A percentile compares a stretch with the other conserved stretches of the same genome.
Evolutionary conservation across 1,284 basidiomycete species (phyloP).

Genomic region (Cryptococcus neoformans): DNA sequence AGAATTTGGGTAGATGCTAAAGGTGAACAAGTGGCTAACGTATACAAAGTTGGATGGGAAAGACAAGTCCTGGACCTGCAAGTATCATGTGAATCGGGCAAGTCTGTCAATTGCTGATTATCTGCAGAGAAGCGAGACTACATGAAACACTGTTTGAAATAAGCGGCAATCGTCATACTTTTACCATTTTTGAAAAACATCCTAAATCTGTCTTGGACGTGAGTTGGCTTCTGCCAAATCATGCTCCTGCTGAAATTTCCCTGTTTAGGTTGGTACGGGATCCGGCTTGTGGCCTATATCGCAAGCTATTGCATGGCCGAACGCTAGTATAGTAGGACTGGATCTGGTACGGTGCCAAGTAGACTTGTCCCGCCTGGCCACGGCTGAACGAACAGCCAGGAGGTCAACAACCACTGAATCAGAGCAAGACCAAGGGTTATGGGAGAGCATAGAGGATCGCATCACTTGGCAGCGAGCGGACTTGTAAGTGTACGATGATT

Average conservation of each 20-base stretch:
- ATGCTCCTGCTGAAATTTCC: too few species aligned
- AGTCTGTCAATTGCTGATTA: background rate
- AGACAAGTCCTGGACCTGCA: conserved; percentile 42
- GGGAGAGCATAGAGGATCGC: conserved; percentile 34
- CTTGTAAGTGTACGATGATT: conserved; percentile 35
- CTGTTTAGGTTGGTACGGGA: conserved; percentile 41
- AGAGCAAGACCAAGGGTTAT: conserved; percentile 24
- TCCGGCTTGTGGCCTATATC: conserved; percentile 46
- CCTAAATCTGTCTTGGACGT: conserved; percentile 44
- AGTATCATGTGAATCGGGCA: conserved; percentile 4
- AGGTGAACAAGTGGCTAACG: conserved; percentile 13
- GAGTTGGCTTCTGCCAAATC: conserved; percentile 8
- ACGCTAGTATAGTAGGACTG: conserved; percentile 39
- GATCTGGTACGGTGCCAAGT: conserved; percentile 42
- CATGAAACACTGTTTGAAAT: conserved; percentile 44
- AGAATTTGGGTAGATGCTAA: conserved; percentile 17
- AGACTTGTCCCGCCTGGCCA: conserved; percentile 27
- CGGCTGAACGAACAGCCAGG: conserved; percentile 19
- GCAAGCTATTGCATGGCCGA: conserved; percentile 39
- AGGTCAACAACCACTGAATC: conserved; percentile 12
- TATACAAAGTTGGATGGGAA: conserved; percentile 46
- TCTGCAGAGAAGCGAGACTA: conserved; percentile 36
- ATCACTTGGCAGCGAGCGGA: conserved; percentile 41
- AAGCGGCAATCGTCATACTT: conserved; percentile 33
- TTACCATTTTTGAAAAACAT: conserved; percentile 24